These are phyloP conservation scores for Monascus ruber DNA, from an alignment of 2,329 filamentous ascomycete species.

Conservation along the genomic window DNA sequence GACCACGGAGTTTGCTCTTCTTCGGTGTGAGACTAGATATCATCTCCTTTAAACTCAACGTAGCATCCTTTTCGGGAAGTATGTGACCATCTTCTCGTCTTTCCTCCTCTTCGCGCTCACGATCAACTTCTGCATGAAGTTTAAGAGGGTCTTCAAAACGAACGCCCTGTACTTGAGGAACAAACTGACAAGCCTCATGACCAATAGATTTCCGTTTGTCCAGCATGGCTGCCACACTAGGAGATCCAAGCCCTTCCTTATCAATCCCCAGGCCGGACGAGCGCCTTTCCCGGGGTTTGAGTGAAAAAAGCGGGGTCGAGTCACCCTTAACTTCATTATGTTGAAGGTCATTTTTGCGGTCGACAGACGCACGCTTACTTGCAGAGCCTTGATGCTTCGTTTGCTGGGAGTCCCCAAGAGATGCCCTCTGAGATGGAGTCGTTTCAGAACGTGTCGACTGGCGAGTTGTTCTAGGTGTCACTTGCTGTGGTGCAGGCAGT, in stretches of 20 bases:
- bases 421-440: conserved; percentile 35
- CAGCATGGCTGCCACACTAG: conserved; percentile 58
- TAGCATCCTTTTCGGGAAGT: conserved; percentile 45
- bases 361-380: conserved; percentile 24
- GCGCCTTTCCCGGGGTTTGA: conserved; percentile 49
- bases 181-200: conserved; percentile 53
- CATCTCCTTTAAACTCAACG: conserved; percentile 61
- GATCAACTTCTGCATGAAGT: conserved; percentile 53
- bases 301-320: conserved; percentile 51
- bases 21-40: conserved; percentile 68
- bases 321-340: conserved; percentile 43
- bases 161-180: conserved; percentile 44
- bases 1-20: conserved; percentile 53
- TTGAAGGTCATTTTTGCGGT: conserved; percentile 40
- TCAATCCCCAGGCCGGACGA: conserved; percentile 61
- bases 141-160: conserved; percentile 55
- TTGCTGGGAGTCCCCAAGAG: conserved; percentile 39
- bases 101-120: conserved; percentile 50
- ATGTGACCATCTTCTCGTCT: conserved; percentile 49
- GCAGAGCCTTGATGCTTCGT: conserved; percentile 29
- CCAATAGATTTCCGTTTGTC: conserved; percentile 62
- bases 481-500: conserved; percentile 26
- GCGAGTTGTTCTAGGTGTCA: conserved; percentile 34
- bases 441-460: conserved; percentile 41
- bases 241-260: conserved; percentile 61